Base-by-base conservation (phyloP, 768 basidiomycete species). In the Pleurotus tuoliensis region DNA sequence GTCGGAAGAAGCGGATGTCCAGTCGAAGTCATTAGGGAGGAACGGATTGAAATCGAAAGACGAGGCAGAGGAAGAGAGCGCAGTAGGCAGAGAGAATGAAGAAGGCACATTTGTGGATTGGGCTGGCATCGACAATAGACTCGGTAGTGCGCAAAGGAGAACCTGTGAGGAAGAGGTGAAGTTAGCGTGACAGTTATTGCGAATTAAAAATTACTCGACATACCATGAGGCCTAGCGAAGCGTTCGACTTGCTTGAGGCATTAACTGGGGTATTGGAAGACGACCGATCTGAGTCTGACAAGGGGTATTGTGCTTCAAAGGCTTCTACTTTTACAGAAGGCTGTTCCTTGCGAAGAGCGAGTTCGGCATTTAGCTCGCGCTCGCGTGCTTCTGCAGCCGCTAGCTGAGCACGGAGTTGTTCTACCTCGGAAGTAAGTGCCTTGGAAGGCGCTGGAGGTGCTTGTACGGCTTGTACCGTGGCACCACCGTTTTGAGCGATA, bases 141-240 rank as follows among this genome's bases (percentile, higher is more conserved):
- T 82, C 13, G 90, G 90, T 24, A 92, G 78, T 2, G 88, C 87
- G 63, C 88, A 91, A 44, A 91, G 77, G 46, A 92, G 79, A 63
- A 88, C 87, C 83, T 90, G 76, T 72, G 73, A 75, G 39, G 55
- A 34, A 34, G 30, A 34, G 30, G 30, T 34, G 30, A 11, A 20
- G 43, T 55, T 38, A 53, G 24, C 69, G 34, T 67, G 60, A 56
- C 56, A 59, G 53, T 39, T 13, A 44, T 25, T 24, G 43, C 24
- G 37, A n/a, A 44, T 45, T 25, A 58, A 44, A 40, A n/a, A 34
- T 59, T 63, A 55, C 13, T 47, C 53, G 56, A 64, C 80, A 61
- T 69, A 90, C 88, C 85, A 90, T 87, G 66, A 88, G 76, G 59
- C 87, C 82, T 47, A 89, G 72, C 64, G 81, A 82, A 52, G 88